Conservation (phyloP, 331 rosid genomes). For the Acacia pycnantha region DNA sequence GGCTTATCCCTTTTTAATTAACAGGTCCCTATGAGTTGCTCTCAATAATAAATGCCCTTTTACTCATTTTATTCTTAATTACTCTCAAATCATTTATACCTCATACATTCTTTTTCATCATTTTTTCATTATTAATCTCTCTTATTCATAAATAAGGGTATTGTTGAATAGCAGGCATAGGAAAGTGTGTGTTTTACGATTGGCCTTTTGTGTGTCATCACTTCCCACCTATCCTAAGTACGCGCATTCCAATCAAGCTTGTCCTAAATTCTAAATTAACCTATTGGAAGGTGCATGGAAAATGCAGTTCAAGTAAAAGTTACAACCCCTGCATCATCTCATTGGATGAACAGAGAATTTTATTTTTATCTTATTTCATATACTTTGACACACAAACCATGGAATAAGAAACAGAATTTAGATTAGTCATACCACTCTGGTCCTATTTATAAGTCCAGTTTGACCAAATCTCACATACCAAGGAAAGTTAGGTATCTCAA, state of each 20-base stretch:
- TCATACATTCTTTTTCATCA: too few species aligned
- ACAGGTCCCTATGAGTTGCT: too few species aligned
- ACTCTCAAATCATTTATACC: too few species aligned
- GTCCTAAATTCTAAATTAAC: neutral
- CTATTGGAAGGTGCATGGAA: slow-evolving; percentile 6
- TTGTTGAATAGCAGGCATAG: too few species aligned
- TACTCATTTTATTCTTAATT: too few species aligned
- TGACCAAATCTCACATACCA: too few species aligned
- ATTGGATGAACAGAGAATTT: neutral
- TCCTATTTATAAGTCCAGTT: too few species aligned
- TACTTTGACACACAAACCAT: neutral
- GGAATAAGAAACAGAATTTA: neutral
- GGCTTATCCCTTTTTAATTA: too few species aligned
- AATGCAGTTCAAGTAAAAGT: neutral
- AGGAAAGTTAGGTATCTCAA: too few species aligned
- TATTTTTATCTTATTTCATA: neutral
- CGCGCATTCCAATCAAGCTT: neutral
- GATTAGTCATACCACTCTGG: neutral
- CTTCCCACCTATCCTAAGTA: neutral
- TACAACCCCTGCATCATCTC: neutral
- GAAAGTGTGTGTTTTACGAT: neutral
- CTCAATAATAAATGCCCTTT: too few species aligned
- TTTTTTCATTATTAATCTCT: too few species aligned
- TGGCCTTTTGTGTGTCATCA: neutral
- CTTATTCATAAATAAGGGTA: too few species aligned